Conservation (phyloP, 495 filamentous ascomycete genomes). For the Penicillium taxi region DNA sequence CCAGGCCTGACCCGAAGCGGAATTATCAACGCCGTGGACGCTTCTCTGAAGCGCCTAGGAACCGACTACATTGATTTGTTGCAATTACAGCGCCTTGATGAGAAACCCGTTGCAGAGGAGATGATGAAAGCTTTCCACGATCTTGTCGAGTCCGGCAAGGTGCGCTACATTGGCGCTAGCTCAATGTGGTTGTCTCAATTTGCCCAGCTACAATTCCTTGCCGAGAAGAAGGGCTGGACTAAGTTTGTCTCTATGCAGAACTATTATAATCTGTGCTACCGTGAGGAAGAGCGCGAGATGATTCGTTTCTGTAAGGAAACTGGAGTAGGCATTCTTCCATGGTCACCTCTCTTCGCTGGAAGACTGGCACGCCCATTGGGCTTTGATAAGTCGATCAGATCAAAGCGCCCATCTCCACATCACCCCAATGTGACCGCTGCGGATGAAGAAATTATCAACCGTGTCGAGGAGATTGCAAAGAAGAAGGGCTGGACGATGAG, state of each 20-base stretch:
- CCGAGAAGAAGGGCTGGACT: conserved; percentile 51
- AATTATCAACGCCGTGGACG: conserved; percentile 57
- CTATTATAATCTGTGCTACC: conserved; percentile 56
- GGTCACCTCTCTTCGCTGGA: conserved; percentile 41
- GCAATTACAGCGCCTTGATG: conserved; percentile 55
- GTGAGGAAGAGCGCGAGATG: conserved; percentile 67
- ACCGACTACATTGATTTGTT: conserved; percentile 58
- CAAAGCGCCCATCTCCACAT: conserved; percentile 29
- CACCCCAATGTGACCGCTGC: background rate
- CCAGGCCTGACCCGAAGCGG: conserved; percentile 45
- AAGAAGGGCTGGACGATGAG: conserved; percentile 49
- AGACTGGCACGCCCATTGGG: conserved; percentile 28
- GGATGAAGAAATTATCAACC: conserved; percentile 41
- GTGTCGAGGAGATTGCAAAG: conserved; percentile 51
- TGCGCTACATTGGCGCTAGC: conserved; percentile 58
- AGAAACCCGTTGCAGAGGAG: conserved; percentile 51
- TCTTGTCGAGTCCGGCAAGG: conserved; percentile 54
- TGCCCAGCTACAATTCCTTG: conserved; percentile 22
- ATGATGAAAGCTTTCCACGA: conserved; percentile 70
- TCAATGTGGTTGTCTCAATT: conserved; percentile 16
- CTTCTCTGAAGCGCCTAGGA: conserved; percentile 46
- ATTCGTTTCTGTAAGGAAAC: conserved; percentile 23
- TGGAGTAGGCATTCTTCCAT: conserved; percentile 14
- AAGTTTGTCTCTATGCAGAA: conserved; percentile 65
- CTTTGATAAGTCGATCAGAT: background rate